phyloP scores from a whole-genome alignment of 2,329 filamentous ascomycete species.

The Fusarium sulawesiense region DNA sequence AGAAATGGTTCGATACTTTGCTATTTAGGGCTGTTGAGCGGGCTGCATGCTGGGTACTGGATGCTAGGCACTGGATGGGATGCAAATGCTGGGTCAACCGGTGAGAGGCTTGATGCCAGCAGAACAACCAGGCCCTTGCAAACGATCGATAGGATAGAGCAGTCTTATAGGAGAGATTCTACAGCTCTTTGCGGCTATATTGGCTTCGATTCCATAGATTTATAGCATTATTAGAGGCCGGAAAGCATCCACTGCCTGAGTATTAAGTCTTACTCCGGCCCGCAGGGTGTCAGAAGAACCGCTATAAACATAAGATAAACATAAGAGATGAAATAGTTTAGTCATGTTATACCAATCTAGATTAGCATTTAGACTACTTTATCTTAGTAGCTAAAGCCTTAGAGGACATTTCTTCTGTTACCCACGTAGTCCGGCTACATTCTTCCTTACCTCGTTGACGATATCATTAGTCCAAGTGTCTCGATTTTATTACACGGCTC shows the following conservation, averaged over 20 bases:
- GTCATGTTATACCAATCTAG: too few species aligned
- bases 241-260: not conserved
- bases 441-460: not conserved
- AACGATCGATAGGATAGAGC: not conserved
- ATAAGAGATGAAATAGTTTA: too few species aligned
- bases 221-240: not conserved
- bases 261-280: not conserved
- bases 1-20: slow-evolving; percentile 37
- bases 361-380: too few species aligned
- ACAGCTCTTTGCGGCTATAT: not conserved
- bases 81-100: slow-evolving; percentile 5
- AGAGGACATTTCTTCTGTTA: too few species aligned
- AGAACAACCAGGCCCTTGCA: not conserved
- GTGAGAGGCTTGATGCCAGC: slow-evolving; percentile 4
- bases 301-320: too few species aligned
- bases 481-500: not conserved
- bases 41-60: not conserved
- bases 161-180: not conserved
- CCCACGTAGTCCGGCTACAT: too few species aligned
- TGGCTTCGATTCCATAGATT: not conserved
- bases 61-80: not conserved
- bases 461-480: not conserved
- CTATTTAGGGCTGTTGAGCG: slow-evolving; percentile 19
- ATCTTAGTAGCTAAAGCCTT: too few species aligned
- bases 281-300: too few species aligned